phyloP scores from a whole-genome alignment of 805 yeast genomes.

The Yarrowia sp. region DNA sequence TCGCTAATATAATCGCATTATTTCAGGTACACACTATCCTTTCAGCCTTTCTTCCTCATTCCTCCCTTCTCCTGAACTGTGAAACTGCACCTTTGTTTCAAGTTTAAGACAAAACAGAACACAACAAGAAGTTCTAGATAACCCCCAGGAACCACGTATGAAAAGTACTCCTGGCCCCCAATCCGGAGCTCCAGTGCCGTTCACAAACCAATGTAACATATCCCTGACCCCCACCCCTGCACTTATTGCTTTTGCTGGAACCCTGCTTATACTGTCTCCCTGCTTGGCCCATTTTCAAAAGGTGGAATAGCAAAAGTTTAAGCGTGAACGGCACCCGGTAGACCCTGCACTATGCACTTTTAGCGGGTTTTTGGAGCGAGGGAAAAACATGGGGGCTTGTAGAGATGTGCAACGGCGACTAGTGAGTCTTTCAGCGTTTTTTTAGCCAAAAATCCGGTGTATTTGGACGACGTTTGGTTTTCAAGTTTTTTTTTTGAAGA shows the following conservation, averaged over 20 bases:
- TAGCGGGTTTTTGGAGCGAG: background rate
- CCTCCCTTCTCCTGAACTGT: background rate
- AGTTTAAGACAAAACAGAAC: background rate
- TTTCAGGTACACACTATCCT: no score
- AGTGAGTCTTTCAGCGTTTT: background rate
- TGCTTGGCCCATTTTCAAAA: no score
- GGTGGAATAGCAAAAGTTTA: no score
- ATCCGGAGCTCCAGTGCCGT: no score
- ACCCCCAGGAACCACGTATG: background rate
- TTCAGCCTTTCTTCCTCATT: background rate
- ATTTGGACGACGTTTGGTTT: background rate
- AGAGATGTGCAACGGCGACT: no score
- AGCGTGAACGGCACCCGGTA: conserved; percentile 4
- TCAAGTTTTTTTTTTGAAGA: background rate
- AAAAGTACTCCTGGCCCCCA: no score
- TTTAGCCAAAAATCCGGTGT: background rate
- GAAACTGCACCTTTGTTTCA: conserved; percentile 29
- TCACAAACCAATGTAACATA: no score
- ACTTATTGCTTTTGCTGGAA: background rate
- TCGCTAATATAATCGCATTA: no score
- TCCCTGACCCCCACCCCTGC: background rate
- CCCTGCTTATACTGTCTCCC: no score
- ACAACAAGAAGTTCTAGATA: background rate
- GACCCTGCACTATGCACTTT: conserved; percentile 19
- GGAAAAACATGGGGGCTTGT: background rate